Conservation (phyloP, 140 eudicot species). For the Flaveria floridana region DNA sequence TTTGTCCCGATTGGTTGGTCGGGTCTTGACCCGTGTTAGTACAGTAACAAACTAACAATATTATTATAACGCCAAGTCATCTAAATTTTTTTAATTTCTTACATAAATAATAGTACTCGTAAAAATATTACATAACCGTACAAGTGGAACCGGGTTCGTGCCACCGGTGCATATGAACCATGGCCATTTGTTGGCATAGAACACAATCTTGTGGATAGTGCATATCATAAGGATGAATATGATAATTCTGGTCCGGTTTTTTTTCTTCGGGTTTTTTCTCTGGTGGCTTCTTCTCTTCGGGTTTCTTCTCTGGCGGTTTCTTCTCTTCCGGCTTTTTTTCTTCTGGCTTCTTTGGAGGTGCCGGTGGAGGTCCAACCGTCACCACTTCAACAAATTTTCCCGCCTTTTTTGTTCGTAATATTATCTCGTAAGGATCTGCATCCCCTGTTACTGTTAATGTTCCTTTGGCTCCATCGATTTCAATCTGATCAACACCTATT, state of each 20-base stretch:
- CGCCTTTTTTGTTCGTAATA: slow-evolving; percentile 44
- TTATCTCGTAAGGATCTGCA: slow-evolving; percentile 64
- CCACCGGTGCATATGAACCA: slow-evolving; percentile 21
- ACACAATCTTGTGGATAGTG: slow-evolving; percentile 31
- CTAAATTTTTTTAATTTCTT: neutral
- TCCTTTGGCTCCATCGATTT: slow-evolving; percentile 59
- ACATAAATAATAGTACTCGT: neutral
- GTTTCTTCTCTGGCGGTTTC: slow-evolving; percentile 35
- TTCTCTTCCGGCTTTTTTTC: slow-evolving; percentile 44
- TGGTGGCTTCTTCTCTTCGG: slow-evolving; percentile 38
- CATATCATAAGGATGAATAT: slow-evolving; percentile 31
- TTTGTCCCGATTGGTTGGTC: too few relatives aligned
- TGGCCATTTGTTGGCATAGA: slow-evolving; percentile 31
- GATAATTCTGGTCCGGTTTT: slow-evolving; percentile 22
- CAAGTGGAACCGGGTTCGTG: slow-evolving; percentile 37
- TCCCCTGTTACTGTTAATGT: slow-evolving; percentile 56
- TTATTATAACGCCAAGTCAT: neutral
- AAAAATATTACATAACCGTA: slow-evolving; percentile 29
- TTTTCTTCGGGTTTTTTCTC: slow-evolving; percentile 39
- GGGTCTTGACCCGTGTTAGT: neutral
- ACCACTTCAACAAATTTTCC: slow-evolving; percentile 51
- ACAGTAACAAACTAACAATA: neutral
- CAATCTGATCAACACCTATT: slow-evolving; percentile 61
- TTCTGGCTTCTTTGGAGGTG: slow-evolving; percentile 55
- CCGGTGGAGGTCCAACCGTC: slow-evolving; percentile 71